Conservation (phyloP, 2,329 filamentous ascomycete genomes). For the Macrophomina pseudophaseolina region DNA sequence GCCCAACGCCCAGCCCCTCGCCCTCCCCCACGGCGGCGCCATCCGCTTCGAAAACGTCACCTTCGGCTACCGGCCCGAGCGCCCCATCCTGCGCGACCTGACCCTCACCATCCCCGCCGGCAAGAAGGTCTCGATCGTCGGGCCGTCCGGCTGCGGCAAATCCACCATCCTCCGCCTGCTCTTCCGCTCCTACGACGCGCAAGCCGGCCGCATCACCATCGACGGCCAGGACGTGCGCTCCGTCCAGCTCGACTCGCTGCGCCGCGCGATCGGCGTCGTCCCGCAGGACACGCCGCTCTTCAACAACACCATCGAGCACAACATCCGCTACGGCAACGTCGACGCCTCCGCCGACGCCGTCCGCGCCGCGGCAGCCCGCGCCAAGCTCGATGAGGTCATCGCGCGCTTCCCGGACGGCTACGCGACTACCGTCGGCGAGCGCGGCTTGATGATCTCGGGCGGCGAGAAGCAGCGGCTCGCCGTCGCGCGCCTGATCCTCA, state of each 20-base stretch:
- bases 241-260: constrained; percentile 80
- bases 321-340: constrained; percentile 90
- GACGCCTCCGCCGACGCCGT: constrained; percentile 76
- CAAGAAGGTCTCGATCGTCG: constrained; percentile 94
- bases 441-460: constrained; percentile 95
- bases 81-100: constrained; percentile 84
- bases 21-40: constrained; percentile 76
- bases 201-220: constrained; percentile 82
- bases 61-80: constrained; percentile 87
- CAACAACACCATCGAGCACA: constrained; percentile 94
- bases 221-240: constrained; percentile 91
- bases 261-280: constrained; percentile 88
- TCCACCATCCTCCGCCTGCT: constrained; percentile 88
- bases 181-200: constrained; percentile 93
- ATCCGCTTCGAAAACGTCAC: constrained; percentile 94
- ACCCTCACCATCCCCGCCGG: constrained; percentile 90
- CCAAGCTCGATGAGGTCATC: constrained; percentile 78
- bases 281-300: constrained; percentile 97
- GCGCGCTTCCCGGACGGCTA: constrained; percentile 85
- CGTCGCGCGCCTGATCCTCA: constrained; percentile 80
- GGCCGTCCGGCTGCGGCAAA: constrained; percentile 94
- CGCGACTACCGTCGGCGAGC: constrained; percentile 87
- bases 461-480: constrained; percentile 93
- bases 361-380: constrained; percentile 76
- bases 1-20: constrained; percentile 73